Evolutionary conservation across 1,139 yeast species (phyloP), one percentile per base, ranked within the genome.

Genomic region (Diutina mesorugosa): DNA sequence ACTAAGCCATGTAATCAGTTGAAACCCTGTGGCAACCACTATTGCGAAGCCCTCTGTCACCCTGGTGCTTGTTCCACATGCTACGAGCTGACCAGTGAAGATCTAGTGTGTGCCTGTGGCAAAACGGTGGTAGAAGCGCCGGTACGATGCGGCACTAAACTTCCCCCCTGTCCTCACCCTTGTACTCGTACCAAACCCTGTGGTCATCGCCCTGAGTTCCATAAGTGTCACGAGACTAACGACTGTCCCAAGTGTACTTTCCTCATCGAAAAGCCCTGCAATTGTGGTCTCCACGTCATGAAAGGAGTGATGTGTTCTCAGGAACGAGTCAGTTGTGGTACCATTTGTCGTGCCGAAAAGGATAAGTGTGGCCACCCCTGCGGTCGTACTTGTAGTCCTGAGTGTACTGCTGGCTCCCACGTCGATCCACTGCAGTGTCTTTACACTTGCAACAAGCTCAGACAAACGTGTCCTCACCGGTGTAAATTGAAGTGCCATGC

Each of bases 11-110:
- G 98, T 69, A 84, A 83, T 65, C 75, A 83, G 60, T 66, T 79
- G 59, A 75, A 88, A 57, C 69, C 82, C 35, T 90, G 97, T 70
- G 95, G 93, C 0, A 68, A 68, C 51, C 98, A 90, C 66, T 67
- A 75, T 54, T 90, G 97, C 68, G 79, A 78, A 51, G 81, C 85
- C 61, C 77, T 85, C 41, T 90, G 97, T 64, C 97, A 90, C 67
- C 73, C 81, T 14, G 97, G 97, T 0, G 80, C 88, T 1, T 90
- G 97, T 70, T 83, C 84, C 2, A 86, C 91, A 9, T 90, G 98
- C 67, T 68, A 88, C 56, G 96, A 90, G 64, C 87, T 96, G 5
- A 79, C 90, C 12, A 82, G 84, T 56, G 93, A 88, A 38, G 97
- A 90, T 66, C 72, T 89, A 62, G 78, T 84, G 2, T 90, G 98